These are phyloP conservation scores for Paramecium biaurelia DNA, from an alignment of 73 alveolate genomes.

Conservation along the genomic window DNA sequence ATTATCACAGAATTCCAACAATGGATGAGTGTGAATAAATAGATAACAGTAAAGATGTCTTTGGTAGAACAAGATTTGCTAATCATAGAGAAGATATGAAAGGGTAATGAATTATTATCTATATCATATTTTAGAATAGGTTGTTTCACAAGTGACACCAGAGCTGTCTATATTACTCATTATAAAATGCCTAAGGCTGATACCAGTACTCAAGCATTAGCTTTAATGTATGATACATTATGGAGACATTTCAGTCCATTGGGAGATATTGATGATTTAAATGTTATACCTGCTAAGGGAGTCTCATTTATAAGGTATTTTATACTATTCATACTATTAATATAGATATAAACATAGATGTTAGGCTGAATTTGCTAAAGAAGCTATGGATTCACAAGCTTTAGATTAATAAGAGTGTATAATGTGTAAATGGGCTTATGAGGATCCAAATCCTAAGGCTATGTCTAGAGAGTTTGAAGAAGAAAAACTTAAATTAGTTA, in stretches of 20 bases:
- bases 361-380: slow-evolving; percentile 98
- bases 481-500: slow-evolving; percentile 36
- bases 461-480: slow-evolving; percentile 46
- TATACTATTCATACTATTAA: background rate
- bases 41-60: slow-evolving; percentile 93
- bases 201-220: slow-evolving; percentile 73
- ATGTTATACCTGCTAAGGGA: slow-evolving; percentile 85
- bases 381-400: slow-evolving; percentile 96
- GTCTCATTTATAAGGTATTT: slow-evolving; percentile 85
- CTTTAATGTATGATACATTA: slow-evolving; percentile 86
- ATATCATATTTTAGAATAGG: slow-evolving; percentile 70
- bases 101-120: slow-evolving; percentile 62
- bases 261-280: slow-evolving; percentile 97
- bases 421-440: slow-evolving; percentile 93
- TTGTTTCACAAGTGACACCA: slow-evolving; percentile 90
- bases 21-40: slow-evolving; percentile 84
- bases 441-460: slow-evolving; percentile 74
- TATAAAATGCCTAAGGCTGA: slow-evolving; percentile 84
- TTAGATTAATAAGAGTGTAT: slow-evolving; percentile 91
- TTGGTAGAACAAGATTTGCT: slow-evolving; percentile 97
- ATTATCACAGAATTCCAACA: slow-evolving; percentile 95
- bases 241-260: slow-evolving; percentile 94
- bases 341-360: slow-evolving; percentile 88
- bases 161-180: slow-evolving; percentile 89
- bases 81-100: slow-evolving; percentile 93